These are phyloP conservation scores for Candida gorgasii DNA, from an alignment of 805 yeast genomes.

Conservation along the genomic window DNA sequence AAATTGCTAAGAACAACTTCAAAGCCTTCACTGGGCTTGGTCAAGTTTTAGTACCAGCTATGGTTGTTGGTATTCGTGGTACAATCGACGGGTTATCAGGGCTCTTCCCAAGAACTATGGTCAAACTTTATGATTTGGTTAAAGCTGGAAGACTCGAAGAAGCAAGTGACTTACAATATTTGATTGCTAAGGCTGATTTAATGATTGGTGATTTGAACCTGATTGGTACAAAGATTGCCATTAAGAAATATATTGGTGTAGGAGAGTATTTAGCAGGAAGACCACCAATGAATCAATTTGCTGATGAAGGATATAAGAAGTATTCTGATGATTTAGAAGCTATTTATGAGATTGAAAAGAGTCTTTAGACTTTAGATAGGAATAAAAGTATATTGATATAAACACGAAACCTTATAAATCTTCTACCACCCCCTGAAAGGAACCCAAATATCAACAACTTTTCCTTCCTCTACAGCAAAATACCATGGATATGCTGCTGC, in stretches of 20 bases:
- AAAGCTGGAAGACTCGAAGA: conserved; percentile 18
- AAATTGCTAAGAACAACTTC: conserved; percentile 19
- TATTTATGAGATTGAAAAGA: conserved; percentile 15
- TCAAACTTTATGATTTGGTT: conserved; percentile 17
- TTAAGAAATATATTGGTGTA: conserved; percentile 21
- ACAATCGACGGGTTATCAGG: conserved; percentile 28
- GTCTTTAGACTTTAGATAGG: conserved; percentile 5
- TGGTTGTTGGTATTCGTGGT: conserved; percentile 23
- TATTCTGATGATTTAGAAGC: conserved; percentile 17
- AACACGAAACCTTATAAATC: no score
- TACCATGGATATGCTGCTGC: conserved; percentile 62
- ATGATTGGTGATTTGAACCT: conserved; percentile 30
- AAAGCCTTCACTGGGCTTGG: conserved; percentile 28
- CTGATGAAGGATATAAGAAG: conserved; percentile 15
- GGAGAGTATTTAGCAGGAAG: conserved; percentile 29
- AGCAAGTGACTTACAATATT: conserved; percentile 22
- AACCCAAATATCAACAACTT: conserved; percentile 62
- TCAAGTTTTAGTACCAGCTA: conserved; percentile 25
- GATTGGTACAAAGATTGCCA: conserved; percentile 30
- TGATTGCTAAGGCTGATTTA: conserved; percentile 24
- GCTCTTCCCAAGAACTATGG: conserved; percentile 24
- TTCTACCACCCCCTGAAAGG: conserved; percentile 43
- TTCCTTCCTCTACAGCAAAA: conserved; percentile 44
- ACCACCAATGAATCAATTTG: conserved; percentile 27
- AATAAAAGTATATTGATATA: no score